These are phyloP conservation scores for Globisporangium orthogonon DNA, from an alignment of 352 stramenopile species.

Conservation along the genomic window DNA sequence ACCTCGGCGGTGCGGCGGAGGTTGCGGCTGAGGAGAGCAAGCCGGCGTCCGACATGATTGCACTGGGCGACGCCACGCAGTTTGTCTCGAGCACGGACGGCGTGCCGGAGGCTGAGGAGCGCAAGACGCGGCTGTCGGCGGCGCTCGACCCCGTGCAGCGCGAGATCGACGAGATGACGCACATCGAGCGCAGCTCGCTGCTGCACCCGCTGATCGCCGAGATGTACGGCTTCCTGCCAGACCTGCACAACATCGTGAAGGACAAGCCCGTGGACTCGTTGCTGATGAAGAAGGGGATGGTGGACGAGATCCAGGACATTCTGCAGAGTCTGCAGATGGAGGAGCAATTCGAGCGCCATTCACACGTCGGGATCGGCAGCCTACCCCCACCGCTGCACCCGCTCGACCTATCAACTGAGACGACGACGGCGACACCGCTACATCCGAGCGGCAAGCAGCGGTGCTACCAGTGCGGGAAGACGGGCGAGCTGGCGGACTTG, in stretches of 20 bases:
- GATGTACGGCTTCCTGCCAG: constrained; percentile 34
- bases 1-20: constrained; percentile 7
- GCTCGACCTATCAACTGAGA: neutral
- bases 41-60: constrained; percentile 12
- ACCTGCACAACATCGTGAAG: constrained; percentile 50
- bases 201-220: constrained; percentile 45
- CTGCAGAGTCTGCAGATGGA: constrained; percentile 75
- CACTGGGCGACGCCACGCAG: constrained; percentile 5
- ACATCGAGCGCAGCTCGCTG: constrained; percentile 22
- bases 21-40: neutral
- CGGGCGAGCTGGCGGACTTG: constrained; percentile 47
- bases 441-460: constrained; percentile 12
- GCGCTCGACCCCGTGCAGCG: constrained; percentile 3
- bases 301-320: constrained; percentile 80
- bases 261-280: constrained; percentile 47
- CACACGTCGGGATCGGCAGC: constrained; percentile 45
- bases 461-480: constrained; percentile 53
- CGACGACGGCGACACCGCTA: constrained; percentile 2
- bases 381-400: constrained; percentile 11
- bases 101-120: constrained; percentile 7
- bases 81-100: neutral
- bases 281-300: constrained; percentile 62
- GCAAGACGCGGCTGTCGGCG: neutral
- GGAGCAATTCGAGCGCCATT: constrained; percentile 72
- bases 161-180: constrained; percentile 15